Base-by-base conservation (phyloP, 2,329 filamentous ascomycete genomes). In the Malbranchea cinnamomea region DNA sequence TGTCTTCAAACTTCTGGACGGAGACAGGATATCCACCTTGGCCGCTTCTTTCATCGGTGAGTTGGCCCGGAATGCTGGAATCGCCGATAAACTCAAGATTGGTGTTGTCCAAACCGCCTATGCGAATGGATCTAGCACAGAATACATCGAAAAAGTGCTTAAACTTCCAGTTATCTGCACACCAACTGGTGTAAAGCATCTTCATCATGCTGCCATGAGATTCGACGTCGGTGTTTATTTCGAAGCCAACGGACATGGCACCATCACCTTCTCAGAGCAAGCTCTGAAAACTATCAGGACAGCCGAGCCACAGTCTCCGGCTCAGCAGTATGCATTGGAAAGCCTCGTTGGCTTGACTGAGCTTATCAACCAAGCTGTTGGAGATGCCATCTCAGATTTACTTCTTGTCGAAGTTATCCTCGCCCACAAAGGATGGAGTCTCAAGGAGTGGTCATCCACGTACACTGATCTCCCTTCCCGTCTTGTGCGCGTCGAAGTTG, bases 221-320 rank as follows among this genome's bases (percentile, higher is more conserved):
- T 93, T 91, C 45, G 89, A 98, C 47, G 76, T 95, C 32, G 89
- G 89, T 34, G 83, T 95, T 30, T 98, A 98, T 63, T 98, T 98
- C 48, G 89, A 98, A 62, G 89, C 89, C 41, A 98, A 98, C 52
- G 89, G 89, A 17, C 89, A 98, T 56, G 89, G 89, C 41, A 98
- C 89, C 6, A 79, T 95, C 20, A 76, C 95, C 32, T 98, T 98
- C 66, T 92, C 82, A 1, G 71, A 78, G 34, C 74, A 81, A 36
- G 87, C 87, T 3, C 63, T 87, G 26, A 76, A 78, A 43, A 68
- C 71, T 28, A 91, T 98, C 59, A 68, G 67, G 42, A 78, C 72
- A 45, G 78, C 78, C 37, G 70, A 83, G 49, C 85, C 89, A 4
- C 78, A 91, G 54, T 92, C 83, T 0, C 87, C 89, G 1, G 87